Base-by-base conservation (phyloP, 2,329 filamentous ascomycete genomes). In the Monilinia laxa region DNA sequence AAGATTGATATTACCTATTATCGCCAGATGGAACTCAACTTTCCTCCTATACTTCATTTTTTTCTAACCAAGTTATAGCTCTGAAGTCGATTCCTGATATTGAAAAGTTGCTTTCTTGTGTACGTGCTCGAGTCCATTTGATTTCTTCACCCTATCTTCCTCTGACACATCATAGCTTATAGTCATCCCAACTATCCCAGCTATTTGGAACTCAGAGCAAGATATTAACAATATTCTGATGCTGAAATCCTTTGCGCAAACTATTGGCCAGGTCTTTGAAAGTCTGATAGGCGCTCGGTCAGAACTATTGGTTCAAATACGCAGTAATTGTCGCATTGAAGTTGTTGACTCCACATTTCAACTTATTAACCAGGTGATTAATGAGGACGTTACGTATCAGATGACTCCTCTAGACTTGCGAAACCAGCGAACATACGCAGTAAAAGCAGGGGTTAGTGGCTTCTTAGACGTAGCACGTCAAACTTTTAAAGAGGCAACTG, bases 371-470 rank as follows among this genome's bases (percentile, higher is more conserved):
- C 79, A 82, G 18, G 86, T 86, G 0, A 88, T 99, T 71, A 95
- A 98, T 70, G 85, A 90, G 11, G 91, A 97, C 75, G 91, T 93
- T 0, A 85, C 83, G 0, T 96, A 90, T 71, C 90, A 91, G 67
- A 91, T 84, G 57, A 87, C 89, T 28, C 90, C 95, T 0, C 82
- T 98, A 5, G 94, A 97, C 69, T 81, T 97, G 66, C 86, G 93
- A 18, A 96, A 97, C 69, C 94, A 98, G 75, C 84, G 94, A 70
- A 91, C 90, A 0, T 97, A 96, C 79, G 94, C 94, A 28, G 89
- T 98, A 42, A 95, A 90, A 80, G 87, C 92, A 56, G 91, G 92
- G 0, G 87, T 95, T 53, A 93, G 92, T 72, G 91, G 91, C 2
- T 84, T 97, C 66, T 85, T 98, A 4, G 94, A 97, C 78, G 90